These are phyloP conservation scores for Cavenderia fasciculata DNA, from an alignment of 78 protist genomes.

Conservation along the genomic window DNA sequence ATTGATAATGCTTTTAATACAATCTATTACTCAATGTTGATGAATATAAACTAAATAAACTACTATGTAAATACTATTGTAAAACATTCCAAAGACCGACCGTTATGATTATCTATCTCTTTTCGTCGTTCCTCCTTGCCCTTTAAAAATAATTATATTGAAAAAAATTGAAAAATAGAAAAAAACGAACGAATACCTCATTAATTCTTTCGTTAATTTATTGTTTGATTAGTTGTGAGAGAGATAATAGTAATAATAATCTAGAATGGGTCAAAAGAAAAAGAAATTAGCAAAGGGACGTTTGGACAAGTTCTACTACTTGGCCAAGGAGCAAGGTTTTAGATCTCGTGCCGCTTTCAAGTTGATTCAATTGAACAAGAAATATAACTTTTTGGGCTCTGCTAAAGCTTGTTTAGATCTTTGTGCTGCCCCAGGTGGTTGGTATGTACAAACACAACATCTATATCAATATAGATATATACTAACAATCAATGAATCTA, in stretches of 20 bases:
- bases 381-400: conserved; percentile 91
- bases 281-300: conserved; percentile 92
- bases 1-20: no score
- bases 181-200: no score
- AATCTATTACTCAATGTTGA: no score
- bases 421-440: conserved; percentile 99
- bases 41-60: no score
- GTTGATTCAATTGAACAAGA: conserved; percentile 98
- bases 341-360: conserved; percentile 99
- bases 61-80: no score
- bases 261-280: conserved; percentile 78
- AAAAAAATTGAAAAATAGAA: no score
- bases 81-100: no score
- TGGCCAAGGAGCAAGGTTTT: conserved; percentile 99
- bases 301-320: conserved; percentile 94
- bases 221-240: no score
- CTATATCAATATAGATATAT: background rate
- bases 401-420: conserved; percentile 96
- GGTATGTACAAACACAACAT: conserved; percentile 55
- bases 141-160: no score
- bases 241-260: background rate
- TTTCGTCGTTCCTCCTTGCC: no score
- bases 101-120: no score
- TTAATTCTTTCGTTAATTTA: no score
- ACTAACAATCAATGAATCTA: background rate